Conservation (phyloP, 2,329 filamentous ascomycete species). For the Coleophoma eucalyptorum region DNA sequence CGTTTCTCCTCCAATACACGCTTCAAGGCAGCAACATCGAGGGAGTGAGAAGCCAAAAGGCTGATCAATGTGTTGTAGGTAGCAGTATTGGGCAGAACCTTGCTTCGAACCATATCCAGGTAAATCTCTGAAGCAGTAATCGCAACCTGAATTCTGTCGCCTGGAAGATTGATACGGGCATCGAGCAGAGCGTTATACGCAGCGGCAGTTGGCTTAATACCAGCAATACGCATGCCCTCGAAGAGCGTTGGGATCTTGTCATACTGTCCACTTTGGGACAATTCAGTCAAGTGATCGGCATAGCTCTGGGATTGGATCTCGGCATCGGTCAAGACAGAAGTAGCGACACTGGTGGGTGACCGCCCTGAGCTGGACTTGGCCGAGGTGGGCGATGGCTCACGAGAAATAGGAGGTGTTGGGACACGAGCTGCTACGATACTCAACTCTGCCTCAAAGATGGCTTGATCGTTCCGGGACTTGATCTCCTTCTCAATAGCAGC, state of each 20-base stretch:
- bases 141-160: constrained; percentile 76
- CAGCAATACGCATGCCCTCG: constrained; percentile 81
- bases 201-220: constrained; percentile 73
- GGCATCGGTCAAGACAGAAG: constrained; percentile 44
- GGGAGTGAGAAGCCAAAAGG: constrained; percentile 73
- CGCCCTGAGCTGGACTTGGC: constrained; percentile 33
- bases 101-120: constrained; percentile 88
- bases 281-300: constrained; percentile 72
- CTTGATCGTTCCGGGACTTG: constrained; percentile 39
- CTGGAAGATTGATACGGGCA: constrained; percentile 79
- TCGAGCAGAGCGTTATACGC: constrained; percentile 91
- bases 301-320: constrained; percentile 66
- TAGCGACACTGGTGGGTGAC: constrained; percentile 50
- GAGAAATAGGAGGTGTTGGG: constrained; percentile 20
- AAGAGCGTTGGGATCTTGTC: constrained; percentile 88
- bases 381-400: constrained; percentile 22
- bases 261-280: constrained; percentile 71
- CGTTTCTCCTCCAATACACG: constrained; percentile 75
- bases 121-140: constrained; percentile 94
- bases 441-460: constrained; percentile 28
- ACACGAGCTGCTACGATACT: constrained; percentile 25
- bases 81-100: constrained; percentile 74
- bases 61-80: constrained; percentile 88
- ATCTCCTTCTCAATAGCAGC: constrained; percentile 80
- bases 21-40: constrained; percentile 74